Conservation (phyloP, 768 basidiomycete species). For the Podaxis pistillaris region DNA sequence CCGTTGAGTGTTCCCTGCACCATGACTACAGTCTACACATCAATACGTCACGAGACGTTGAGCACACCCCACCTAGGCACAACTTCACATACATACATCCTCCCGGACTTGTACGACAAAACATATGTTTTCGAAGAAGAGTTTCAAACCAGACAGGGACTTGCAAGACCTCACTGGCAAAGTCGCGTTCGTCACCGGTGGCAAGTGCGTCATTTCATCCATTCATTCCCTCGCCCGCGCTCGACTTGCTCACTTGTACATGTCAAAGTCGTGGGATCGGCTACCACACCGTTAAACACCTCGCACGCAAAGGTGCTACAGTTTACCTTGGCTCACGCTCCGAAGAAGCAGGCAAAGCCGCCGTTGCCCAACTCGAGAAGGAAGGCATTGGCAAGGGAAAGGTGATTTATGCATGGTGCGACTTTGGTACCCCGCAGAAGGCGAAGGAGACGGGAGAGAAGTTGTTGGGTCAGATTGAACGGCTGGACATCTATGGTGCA, state of each 20-base stretch:
- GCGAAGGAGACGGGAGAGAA: slow-evolving; percentile 40
- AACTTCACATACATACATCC: too few species aligned
- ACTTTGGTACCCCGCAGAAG: slow-evolving; percentile 40
- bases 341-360: slow-evolving; percentile 39
- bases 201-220: slow-evolving; percentile 36
- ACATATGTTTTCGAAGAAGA: slow-evolving; percentile 8
- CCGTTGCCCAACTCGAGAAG: slow-evolving; percentile 39
- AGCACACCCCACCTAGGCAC: too few species aligned
- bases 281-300: slow-evolving; percentile 44
- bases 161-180: slow-evolving; percentile 43
- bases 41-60: too few species aligned
- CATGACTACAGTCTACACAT: too few species aligned
- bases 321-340: slow-evolving; percentile 52
- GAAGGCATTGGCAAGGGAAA: slow-evolving; percentile 41
- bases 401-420: slow-evolving; percentile 43
- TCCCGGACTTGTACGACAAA: too few species aligned
- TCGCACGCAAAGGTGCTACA: slow-evolving; percentile 49
- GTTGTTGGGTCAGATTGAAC: slow-evolving; percentile 40
- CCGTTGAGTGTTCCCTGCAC: too few species aligned
- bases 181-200: slow-evolving; percentile 53
- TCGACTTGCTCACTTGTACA: not conserved
- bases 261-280: slow-evolving; percentile 33
- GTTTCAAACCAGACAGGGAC: slow-evolving; percentile 33
- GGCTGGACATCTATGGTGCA: slow-evolving; percentile 50
- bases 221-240: too few species aligned